Evolutionary conservation across 805 yeast genomes (phyloP).

Genomic region (Deakozyma indianensis): DNA sequence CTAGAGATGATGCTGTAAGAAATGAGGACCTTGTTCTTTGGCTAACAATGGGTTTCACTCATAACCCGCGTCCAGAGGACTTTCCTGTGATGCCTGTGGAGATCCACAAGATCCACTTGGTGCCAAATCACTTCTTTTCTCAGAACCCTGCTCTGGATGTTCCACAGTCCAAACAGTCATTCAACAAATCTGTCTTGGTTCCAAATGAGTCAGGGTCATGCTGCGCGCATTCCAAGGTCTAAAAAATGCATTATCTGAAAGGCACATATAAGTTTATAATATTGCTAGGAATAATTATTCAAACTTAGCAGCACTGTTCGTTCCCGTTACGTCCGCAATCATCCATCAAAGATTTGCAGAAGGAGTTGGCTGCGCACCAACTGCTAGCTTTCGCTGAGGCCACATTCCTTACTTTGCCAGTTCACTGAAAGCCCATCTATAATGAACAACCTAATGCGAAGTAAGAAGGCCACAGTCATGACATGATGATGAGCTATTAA

Average conservation of each 20-base stretch:
- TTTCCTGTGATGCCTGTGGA: slow-evolving; percentile 86
- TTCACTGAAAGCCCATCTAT: not conserved
- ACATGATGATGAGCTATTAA: too few relatives aligned
- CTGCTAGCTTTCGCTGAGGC: too few relatives aligned
- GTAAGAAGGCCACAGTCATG: too few relatives aligned
- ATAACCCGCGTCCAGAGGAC: slow-evolving; percentile 70
- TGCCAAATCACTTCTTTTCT: slow-evolving; percentile 63
- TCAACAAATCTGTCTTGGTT: slow-evolving; percentile 45
- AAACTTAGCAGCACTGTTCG: too few relatives aligned
- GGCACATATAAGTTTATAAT: too few relatives aligned
- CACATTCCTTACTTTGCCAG: too few relatives aligned
- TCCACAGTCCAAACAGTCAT: slow-evolving; percentile 51
- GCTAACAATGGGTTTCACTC: slow-evolving; percentile 74
- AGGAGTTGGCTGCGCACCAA: too few relatives aligned
- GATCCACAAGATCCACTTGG: slow-evolving; percentile 48
- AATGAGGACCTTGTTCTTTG: slow-evolving; percentile 63
- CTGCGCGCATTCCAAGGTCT: not conserved
- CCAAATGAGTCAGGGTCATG: not conserved
- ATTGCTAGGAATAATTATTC: too few relatives aligned
- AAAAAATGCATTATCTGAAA: too few relatives aligned
- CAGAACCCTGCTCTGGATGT: slow-evolving; percentile 69
- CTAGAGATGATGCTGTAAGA: slow-evolving; percentile 41
- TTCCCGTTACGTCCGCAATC: too few relatives aligned
- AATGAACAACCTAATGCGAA: too few relatives aligned
- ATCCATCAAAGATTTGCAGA: too few relatives aligned